Percentiles rank a stretch among this genome's conserved stretches.
Evolutionary conservation across 257 asterid genomes (phyloP).

Genomic region (Rehmannia glutinosa): DNA sequence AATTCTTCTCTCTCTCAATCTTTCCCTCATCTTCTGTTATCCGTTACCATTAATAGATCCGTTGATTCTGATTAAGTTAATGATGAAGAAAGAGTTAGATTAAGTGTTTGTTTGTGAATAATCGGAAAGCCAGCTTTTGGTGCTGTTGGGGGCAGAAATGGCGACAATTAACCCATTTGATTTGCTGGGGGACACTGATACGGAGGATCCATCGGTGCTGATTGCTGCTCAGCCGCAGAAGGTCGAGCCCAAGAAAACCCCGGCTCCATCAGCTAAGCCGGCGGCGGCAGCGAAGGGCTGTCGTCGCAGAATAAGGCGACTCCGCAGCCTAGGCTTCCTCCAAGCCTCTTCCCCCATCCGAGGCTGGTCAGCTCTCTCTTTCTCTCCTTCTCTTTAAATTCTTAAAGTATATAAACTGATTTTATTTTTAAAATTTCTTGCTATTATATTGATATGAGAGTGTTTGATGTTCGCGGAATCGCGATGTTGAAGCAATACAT

Average conservation of each 20-base stretch:
- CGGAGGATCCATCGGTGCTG: constrained; percentile 58
- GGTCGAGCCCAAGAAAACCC: constrained; percentile 49
- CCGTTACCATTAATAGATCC: constrained; percentile 23
- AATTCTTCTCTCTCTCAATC: constrained; percentile 5
- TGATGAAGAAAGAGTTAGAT: constrained; percentile 23
- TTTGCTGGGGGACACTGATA: constrained; percentile 69
- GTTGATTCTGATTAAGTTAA: not conserved
- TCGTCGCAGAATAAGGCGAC: constrained; percentile 21
- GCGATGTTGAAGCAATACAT: not conserved
- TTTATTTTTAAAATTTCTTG: not conserved
- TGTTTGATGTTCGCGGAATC: not conserved
- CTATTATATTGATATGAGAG: not conserved
- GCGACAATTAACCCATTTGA: constrained; percentile 81
- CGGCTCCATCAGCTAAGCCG: constrained; percentile 30
- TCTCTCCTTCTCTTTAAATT: not conserved
- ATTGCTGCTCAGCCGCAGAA: constrained; percentile 55
- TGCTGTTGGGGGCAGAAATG: constrained; percentile 40
- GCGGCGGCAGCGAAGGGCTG: constrained; percentile 38
- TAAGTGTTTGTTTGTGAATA: not conserved
- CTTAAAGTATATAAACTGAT: not conserved
- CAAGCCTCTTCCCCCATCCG: constrained; percentile 70
- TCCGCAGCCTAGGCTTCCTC: constrained; percentile 41
- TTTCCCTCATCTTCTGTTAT: not conserved
- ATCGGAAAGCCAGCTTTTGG: constrained; percentile 12
- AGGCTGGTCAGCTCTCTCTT: constrained; percentile 51